A percentile compares a stretch with the other conserved stretches of the same genome.
Evolutionary conservation across 495 filamentous ascomycete genomes (phyloP).

Genomic region (Penicillium subrubescens): DNA sequence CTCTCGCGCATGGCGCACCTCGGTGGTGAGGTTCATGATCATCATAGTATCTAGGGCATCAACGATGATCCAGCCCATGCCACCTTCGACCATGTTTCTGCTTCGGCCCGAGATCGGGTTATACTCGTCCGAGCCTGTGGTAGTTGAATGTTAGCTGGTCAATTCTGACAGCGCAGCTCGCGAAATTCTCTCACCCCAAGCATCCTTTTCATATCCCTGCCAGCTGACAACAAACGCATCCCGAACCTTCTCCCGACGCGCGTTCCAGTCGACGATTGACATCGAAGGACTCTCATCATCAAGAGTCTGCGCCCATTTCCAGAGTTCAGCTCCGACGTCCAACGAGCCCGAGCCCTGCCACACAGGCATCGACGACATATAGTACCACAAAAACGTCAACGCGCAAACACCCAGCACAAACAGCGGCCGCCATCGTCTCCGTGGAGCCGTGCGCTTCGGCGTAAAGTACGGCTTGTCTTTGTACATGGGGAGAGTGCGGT

Average conservation of each 20-base stretch:
- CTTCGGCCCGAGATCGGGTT: slow-evolving; percentile 80
- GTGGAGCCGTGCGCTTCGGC: slow-evolving; percentile 45
- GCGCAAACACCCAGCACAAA: slow-evolving; percentile 34
- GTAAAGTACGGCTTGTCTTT: slow-evolving; percentile 91
- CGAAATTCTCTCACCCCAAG: slow-evolving; percentile 72
- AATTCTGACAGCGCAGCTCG: neutral
- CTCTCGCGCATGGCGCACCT: slow-evolving; percentile 80
- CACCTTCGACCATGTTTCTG: slow-evolving; percentile 72
- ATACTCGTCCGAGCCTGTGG: slow-evolving; percentile 79
- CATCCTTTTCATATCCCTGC: slow-evolving; percentile 89
- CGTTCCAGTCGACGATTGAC: slow-evolving; percentile 61
- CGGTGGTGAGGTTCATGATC: slow-evolving; percentile 93
- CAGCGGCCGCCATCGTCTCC: slow-evolving; percentile 31
- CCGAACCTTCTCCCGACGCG: slow-evolving; percentile 80
- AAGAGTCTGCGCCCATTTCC: slow-evolving; percentile 44
- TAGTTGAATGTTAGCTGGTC: slow-evolving; percentile 11
- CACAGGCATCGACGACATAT: slow-evolving; percentile 24
- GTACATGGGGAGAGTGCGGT: slow-evolving; percentile 84
- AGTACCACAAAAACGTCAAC: slow-evolving; percentile 49
- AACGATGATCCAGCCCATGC: slow-evolving; percentile 95
- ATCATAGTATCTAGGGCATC: slow-evolving; percentile 96
- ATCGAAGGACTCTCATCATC: slow-evolving; percentile 26
- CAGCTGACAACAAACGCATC: slow-evolving; percentile 89
- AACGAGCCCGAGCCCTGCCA: slow-evolving; percentile 14
- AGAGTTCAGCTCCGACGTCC: slow-evolving; percentile 41